Evolutionary conservation across 2,329 filamentous ascomycete species (phyloP).

Genomic region (Trichoderma koningii): DNA sequence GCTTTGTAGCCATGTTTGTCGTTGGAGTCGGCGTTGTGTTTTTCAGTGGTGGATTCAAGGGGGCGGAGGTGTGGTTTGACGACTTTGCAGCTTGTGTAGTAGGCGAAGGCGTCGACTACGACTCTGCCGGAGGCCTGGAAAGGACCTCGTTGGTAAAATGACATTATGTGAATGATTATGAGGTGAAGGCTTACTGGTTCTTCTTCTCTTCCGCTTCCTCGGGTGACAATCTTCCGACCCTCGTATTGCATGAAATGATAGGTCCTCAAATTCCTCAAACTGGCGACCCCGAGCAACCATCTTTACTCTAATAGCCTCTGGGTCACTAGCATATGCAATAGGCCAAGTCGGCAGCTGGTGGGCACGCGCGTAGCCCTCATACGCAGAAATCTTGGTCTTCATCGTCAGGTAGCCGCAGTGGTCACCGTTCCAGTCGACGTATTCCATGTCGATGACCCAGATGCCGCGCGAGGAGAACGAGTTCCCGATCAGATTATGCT

Average conservation of each 20-base stretch:
- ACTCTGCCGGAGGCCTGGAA: conserved; percentile 35
- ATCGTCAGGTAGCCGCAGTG: not conserved
- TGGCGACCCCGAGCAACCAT: not conserved
- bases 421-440: conserved; percentile 1
- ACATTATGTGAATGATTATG: rapidly evolving
- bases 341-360: not conserved
- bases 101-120: conserved; percentile 42
- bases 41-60: not conserved
- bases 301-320: not conserved
- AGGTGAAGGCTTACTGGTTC: not conserved
- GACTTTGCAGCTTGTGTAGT: conserved; percentile 38
- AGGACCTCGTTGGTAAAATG: not conserved
- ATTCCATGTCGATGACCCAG: conserved; percentile 7
- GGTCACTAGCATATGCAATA: not conserved
- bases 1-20: not conserved
- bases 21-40: not conserved
- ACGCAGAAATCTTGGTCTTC: not conserved
- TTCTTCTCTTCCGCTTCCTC: not conserved
- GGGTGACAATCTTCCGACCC: not conserved
- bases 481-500: not conserved
- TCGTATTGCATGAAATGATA: conserved; percentile 12
- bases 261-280: conserved; percentile 1
- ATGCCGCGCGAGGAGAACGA: not conserved
- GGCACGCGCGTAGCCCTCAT: not conserved
- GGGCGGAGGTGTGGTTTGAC: conserved; percentile 35